These are phyloP conservation scores for Candida neerlandica DNA, from an alignment of 1,139 yeast genomes.

Conservation along the genomic window DNA sequence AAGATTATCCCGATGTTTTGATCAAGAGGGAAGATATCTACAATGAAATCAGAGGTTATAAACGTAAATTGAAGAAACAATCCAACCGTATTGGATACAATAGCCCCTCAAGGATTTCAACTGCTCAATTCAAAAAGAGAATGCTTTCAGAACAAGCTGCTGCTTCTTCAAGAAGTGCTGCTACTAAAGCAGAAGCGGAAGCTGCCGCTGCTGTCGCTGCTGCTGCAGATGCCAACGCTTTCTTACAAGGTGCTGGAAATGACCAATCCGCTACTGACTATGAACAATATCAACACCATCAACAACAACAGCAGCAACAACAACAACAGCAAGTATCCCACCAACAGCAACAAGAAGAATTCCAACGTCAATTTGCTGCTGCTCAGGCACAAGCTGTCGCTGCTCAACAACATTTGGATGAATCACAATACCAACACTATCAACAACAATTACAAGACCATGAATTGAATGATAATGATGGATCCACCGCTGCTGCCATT, in stretches of 20 bases:
- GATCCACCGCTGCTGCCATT: constrained; percentile 45
- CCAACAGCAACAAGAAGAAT: constrained; percentile 41
- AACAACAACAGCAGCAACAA: constrained; percentile 10
- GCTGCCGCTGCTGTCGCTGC: constrained; percentile 23
- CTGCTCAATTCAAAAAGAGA: constrained; percentile 17
- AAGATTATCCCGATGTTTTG: constrained; percentile 56
- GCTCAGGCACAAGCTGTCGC: constrained; percentile 40
- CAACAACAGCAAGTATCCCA: constrained; percentile 25
- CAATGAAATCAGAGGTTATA: constrained; percentile 61
- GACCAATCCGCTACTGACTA: constrained; percentile 12
- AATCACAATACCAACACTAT: constrained; percentile 36
- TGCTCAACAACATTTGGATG: constrained; percentile 32
- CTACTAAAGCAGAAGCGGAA: constrained; percentile 17
- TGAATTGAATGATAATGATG: constrained; percentile 23
- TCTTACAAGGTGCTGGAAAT: constrained; percentile 32
- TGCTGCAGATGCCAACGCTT: constrained; percentile 29
- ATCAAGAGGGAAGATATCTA: constrained; percentile 61
- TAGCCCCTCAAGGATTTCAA: constrained; percentile 24
- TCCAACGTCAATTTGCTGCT: constrained; percentile 37
- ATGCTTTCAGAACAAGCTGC: constrained; percentile 16
- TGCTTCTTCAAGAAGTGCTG: constrained; percentile 16
- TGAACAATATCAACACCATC: constrained; percentile 11
- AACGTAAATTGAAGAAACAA: constrained; percentile 53
- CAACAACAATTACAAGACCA: constrained; percentile 25
- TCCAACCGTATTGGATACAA: constrained; percentile 24